Evolutionary conservation across 176 grass and related monocot species (phyloP).

Genomic region (Aegilops speltoides): DNA sequence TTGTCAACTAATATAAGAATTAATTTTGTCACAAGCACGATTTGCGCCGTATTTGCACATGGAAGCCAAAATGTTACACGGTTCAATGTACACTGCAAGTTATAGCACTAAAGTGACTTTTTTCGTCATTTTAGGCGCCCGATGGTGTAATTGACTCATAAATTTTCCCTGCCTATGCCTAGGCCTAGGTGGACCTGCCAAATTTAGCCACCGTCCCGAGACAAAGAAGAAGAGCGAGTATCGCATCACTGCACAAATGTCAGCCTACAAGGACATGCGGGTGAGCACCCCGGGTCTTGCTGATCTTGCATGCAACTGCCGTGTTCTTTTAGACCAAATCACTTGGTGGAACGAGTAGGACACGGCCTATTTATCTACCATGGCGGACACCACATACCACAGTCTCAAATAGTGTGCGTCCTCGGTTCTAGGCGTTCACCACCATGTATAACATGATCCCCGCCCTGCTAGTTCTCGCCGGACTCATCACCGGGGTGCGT

Average conservation of each 20-base stretch:
- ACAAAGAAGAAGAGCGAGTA: neutral
- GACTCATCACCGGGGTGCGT: neutral
- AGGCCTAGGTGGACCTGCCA: neutral
- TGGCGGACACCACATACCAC: neutral
- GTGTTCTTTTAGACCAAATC: neutral
- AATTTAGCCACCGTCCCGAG: neutral
- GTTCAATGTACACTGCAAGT: too few species aligned
- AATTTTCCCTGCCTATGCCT: too few species aligned
- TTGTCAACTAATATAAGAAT: too few species aligned
- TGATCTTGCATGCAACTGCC: slow-evolving; percentile 6
- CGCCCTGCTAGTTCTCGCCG: neutral
- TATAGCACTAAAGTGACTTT: too few species aligned
- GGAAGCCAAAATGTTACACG: too few species aligned
- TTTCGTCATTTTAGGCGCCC: too few species aligned
- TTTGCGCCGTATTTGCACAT: too few species aligned
- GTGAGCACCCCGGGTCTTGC: neutral
- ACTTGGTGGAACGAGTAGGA: neutral
- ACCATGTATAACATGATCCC: neutral
- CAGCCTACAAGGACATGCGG: neutral
- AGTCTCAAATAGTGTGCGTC: neutral
- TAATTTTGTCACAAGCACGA: too few species aligned
- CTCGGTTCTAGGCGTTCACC: neutral
- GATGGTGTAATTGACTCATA: too few species aligned
- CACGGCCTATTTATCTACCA: neutral
- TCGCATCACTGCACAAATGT: neutral